A percentile compares a stretch with the other conserved stretches of the same genome.
Conservation (phyloP, 1,139 yeast species). For the Kluyveromyces marxianus region DNA sequence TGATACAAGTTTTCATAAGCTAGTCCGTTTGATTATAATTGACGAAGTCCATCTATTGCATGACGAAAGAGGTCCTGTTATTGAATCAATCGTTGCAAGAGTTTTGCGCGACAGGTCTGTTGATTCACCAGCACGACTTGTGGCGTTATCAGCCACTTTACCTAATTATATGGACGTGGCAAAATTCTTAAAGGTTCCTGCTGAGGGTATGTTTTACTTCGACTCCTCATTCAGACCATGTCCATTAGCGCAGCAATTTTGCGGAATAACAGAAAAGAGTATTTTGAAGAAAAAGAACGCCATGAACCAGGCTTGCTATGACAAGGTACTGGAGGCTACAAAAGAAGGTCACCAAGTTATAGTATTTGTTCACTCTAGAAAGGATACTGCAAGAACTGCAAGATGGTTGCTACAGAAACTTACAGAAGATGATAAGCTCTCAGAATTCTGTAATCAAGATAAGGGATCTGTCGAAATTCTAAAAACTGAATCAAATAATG, state of each 20-base stretch:
- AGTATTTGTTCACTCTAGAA: constrained; percentile 88
- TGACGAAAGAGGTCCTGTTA: constrained; percentile 92
- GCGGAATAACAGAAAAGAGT: constrained; percentile 81
- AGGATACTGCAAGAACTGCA: constrained; percentile 85
- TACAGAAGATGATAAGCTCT: constrained; percentile 45
- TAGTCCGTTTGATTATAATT: constrained; percentile 69
- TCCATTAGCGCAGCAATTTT: constrained; percentile 80
- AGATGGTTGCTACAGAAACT: constrained; percentile 60
- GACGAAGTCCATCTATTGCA: constrained; percentile 93
- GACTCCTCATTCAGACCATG: constrained; percentile 85
- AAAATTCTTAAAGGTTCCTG: constrained; percentile 62
- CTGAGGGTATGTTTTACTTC: constrained; percentile 54
- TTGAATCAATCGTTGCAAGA: constrained; percentile 82
- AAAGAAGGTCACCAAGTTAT: constrained; percentile 62
- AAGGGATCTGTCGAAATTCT: constrained; percentile 57
- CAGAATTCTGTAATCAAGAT: constrained; percentile 42
- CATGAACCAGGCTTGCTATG: constrained; percentile 88
- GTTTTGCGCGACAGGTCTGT: constrained; percentile 40
- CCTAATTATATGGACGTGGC: constrained; percentile 92
- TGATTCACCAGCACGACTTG: constrained; percentile 48
- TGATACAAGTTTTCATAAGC: constrained; percentile 52
- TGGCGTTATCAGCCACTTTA: constrained; percentile 89
- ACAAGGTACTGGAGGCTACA: constrained; percentile 64
- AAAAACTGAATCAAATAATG: constrained; percentile 52
- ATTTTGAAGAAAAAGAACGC: constrained; percentile 74